Conservation (phyloP, 164 flowering plant genomes). For the Pachysandra terminalis region DNA sequence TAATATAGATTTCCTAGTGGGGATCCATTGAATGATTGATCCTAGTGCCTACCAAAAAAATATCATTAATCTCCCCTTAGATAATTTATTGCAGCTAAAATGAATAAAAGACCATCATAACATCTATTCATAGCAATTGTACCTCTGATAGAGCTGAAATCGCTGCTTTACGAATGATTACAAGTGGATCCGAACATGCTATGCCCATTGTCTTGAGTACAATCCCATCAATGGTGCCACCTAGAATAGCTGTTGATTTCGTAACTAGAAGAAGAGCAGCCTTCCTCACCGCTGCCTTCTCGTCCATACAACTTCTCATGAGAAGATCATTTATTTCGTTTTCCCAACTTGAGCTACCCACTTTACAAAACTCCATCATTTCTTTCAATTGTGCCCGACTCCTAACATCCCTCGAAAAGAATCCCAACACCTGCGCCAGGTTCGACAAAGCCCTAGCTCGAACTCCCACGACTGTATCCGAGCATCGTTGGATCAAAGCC, state of each 20-base stretch:
- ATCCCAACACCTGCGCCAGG: constrained; percentile 63
- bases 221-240: constrained; percentile 51
- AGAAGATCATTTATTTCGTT: constrained; percentile 48
- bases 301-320: constrained; percentile 77
- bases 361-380: constrained; percentile 41
- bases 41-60: not conserved
- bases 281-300: constrained; percentile 91
- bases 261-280: constrained; percentile 74
- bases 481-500: constrained; percentile 67
- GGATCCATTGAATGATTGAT: not conserved
- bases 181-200: constrained; percentile 96
- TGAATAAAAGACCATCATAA: too few species aligned
- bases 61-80: too few species aligned
- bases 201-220: constrained; percentile 72
- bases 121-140: not conserved
- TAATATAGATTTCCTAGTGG: not conserved
- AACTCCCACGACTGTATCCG: constrained; percentile 57
- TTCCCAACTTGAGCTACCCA: constrained; percentile 10
- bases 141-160: constrained; percentile 93
- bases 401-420: constrained; percentile 30
- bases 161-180: constrained; percentile 91
- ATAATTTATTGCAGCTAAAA: too few species aligned
- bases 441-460: constrained; percentile 82
- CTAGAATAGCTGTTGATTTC: constrained; percentile 55
- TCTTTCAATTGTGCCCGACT: constrained; percentile 36